phyloP scores from a whole-genome alignment of 164 flowering plant genomes.

The Magnolia officinalis region DNA sequence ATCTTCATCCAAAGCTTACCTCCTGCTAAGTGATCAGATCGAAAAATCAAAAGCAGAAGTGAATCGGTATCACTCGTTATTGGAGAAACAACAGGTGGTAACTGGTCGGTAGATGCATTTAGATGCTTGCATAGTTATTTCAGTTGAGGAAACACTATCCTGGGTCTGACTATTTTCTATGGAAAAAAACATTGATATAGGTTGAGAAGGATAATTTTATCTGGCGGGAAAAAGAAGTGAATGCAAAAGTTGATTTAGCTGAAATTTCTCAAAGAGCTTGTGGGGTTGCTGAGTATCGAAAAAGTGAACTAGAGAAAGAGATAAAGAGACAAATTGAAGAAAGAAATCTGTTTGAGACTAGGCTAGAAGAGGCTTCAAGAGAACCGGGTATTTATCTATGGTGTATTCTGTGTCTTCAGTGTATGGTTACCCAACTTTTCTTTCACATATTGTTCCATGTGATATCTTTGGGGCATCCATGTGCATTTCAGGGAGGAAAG shows the following conservation, averaged over 20 bases:
- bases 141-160: not conserved
- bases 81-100: conserved; percentile 93
- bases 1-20: conserved; percentile 54
- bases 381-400: conserved; percentile 61
- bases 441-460: not conserved
- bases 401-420: not conserved
- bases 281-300: conserved; percentile 48
- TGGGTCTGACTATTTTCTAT: conserved; percentile 17
- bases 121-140: conserved; percentile 20
- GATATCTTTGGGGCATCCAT: not conserved
- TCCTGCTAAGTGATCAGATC: conserved; percentile 57
- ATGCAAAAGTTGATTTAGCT: conserved; percentile 60
- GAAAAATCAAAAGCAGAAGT: conserved; percentile 76
- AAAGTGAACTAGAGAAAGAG: conserved; percentile 48
- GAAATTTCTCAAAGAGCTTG: conserved; percentile 63
- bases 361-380: conserved; percentile 62
- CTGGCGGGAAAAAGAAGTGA: conserved; percentile 77
- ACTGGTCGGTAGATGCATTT: conserved; percentile 48
- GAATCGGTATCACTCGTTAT: conserved; percentile 43
- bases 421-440: not conserved
- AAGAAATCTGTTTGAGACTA: conserved; percentile 48
- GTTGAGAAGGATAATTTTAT: conserved; percentile 66
- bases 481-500: conserved; percentile 72
- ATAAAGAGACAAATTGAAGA: conserved; percentile 53
- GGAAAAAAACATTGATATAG: conserved; percentile 32